Conservation (phyloP, 805 yeast genomes). For the Wickerhamomyces tratensis region DNA sequence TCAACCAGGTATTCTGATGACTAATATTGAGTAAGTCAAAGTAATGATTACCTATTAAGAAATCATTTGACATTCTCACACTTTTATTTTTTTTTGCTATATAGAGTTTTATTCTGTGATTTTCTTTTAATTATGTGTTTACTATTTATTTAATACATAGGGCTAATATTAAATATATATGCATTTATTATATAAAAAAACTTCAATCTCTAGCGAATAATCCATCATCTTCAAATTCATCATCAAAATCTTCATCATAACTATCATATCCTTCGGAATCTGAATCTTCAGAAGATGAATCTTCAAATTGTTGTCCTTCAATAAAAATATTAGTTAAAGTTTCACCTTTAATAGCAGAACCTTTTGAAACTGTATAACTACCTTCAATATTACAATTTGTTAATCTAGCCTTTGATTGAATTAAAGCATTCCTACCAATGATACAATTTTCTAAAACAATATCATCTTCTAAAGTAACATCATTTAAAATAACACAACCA, state of each 20-base stretch:
- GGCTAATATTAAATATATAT: no score
- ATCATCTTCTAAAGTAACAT: slow-evolving; percentile 71
- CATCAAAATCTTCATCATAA: slow-evolving; percentile 32
- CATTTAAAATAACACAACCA: slow-evolving; percentile 73
- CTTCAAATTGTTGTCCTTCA: slow-evolving; percentile 16
- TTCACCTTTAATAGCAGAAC: slow-evolving; percentile 46
- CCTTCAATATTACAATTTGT: slow-evolving; percentile 84
- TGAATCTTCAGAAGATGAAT: slow-evolving; percentile 9
- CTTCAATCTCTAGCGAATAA: slow-evolving; percentile 39
- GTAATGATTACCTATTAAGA: no score
- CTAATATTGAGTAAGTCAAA: slow-evolving; percentile 32
- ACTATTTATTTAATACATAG: no score
- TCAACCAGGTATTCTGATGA: slow-evolving; percentile 75
- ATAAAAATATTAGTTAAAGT: slow-evolving; percentile 32
- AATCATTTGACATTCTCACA: no score
- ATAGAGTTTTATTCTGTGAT: no score
- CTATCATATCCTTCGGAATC: slow-evolving; percentile 21
- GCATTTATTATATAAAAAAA: no score
- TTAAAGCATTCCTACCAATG: slow-evolving; percentile 58
- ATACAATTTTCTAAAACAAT: slow-evolving; percentile 73
- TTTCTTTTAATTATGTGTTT: no score
- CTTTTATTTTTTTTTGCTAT: no score
- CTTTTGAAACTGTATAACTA: slow-evolving; percentile 53
- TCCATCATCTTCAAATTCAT: slow-evolving; percentile 46
- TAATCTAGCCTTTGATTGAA: slow-evolving; percentile 56